Conservation (phyloP, 2,329 filamentous ascomycete species). For the Botrytis hyacinthi region DNA sequence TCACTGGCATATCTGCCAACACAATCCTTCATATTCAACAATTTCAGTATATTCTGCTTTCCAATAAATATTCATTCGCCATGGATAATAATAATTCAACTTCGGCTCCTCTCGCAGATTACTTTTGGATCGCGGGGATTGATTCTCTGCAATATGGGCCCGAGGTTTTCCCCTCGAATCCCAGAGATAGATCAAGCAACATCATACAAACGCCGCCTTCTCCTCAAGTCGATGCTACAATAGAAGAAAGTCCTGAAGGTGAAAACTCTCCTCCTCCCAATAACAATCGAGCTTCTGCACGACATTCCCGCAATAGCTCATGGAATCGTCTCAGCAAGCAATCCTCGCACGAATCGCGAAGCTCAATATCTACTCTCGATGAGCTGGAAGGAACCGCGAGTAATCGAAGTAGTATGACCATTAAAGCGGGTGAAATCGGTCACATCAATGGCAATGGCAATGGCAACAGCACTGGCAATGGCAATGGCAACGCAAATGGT, state of each 20-base stretch:
- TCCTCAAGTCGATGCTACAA: conserved; percentile 53
- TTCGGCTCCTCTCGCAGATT: conserved; percentile 67
- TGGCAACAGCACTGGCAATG: neutral
- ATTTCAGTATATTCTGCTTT: neutral
- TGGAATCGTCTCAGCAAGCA: conserved; percentile 57
- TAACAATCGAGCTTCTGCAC: conserved; percentile 41
- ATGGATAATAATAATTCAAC: conserved; percentile 50
- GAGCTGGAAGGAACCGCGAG: conserved; percentile 52
- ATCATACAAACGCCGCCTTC: conserved; percentile 32
- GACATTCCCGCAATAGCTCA: conserved; percentile 62
- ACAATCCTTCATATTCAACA: neutral
- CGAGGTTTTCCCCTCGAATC: conserved; percentile 42
- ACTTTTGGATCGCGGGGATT: conserved; percentile 74
- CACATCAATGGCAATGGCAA: neutral
- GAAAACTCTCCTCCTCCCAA: conserved; percentile 42
- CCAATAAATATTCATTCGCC: conserved; percentile 19
- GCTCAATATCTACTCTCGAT: conserved; percentile 56
- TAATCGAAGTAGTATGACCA: conserved; percentile 66
- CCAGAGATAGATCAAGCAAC: conserved; percentile 24
- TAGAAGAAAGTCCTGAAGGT: conserved; percentile 55
- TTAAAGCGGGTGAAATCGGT: conserved; percentile 45
- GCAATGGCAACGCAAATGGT: neutral
- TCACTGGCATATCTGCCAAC: conserved; percentile 15
- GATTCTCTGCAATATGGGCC: conserved; percentile 66
- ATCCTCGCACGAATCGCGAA: conserved; percentile 49